Conservation (phyloP, 2,329 filamentous ascomycete species). For the Ustilaginoidea virens region DNA sequence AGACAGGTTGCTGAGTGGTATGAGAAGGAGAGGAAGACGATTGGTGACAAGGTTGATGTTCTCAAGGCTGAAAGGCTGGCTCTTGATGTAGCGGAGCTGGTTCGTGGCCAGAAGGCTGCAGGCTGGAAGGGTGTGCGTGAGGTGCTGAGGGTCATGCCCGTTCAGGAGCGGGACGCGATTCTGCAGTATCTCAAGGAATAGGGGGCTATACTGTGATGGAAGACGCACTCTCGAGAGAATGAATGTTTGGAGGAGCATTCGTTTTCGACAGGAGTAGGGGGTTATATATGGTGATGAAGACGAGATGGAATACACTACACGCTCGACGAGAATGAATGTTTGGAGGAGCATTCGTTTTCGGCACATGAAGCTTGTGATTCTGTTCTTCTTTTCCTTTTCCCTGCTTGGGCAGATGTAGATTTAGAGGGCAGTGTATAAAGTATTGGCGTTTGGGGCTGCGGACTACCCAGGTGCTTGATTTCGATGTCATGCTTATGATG, state of each 20-base stretch:
- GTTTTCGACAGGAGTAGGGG: no score
- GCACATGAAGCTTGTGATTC: not conserved
- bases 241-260: conserved; percentile 3
- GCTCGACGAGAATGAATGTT: no score
- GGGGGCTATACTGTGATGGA: no score
- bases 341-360: conserved; percentile 3
- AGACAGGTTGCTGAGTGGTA: conserved; percentile 85
- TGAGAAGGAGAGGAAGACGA: conserved; percentile 76
- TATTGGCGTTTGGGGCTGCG: conserved; percentile 4
- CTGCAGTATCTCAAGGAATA: conserved; percentile 42
- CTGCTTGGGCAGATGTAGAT: no score
- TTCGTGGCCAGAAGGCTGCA: conserved; percentile 41
- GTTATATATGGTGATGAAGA: no score
- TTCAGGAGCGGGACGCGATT: conserved; percentile 74
- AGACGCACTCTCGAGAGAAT: no score
- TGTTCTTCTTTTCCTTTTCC: no score
- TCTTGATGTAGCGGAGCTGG: conserved; percentile 27
- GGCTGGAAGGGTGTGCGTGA: conserved; percentile 76
- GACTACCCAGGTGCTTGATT: no score
- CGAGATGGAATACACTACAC: no score
- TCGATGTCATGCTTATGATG: conserved; percentile 3
- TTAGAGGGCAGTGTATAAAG: conserved; percentile 4
- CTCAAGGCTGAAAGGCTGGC: conserved; percentile 59
- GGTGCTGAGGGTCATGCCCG: conserved; percentile 72
- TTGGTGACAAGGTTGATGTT: conserved; percentile 70